These are phyloP conservation scores for Aspergillus floridensis DNA, from an alignment of 2,329 filamentous ascomycete species.

Conservation along the genomic window DNA sequence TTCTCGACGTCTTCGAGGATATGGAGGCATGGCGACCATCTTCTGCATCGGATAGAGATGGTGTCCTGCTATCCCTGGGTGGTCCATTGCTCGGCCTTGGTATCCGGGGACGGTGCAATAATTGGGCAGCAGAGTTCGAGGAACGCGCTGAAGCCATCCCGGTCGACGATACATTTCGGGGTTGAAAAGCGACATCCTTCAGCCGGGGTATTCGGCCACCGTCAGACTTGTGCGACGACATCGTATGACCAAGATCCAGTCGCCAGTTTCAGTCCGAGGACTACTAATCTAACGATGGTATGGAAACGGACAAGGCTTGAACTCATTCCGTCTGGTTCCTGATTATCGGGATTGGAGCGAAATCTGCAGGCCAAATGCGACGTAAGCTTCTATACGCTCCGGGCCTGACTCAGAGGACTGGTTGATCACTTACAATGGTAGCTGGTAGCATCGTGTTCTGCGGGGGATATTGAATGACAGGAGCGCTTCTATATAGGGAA, in stretches of 20 bases:
- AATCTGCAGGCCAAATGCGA: slow-evolving; percentile 6
- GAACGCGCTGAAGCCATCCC: slow-evolving; percentile 21
- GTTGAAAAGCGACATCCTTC: slow-evolving; percentile 24
- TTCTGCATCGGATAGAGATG: slow-evolving; percentile 31
- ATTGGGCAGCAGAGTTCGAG: slow-evolving; percentile 17
- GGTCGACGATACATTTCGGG: slow-evolving; percentile 25
- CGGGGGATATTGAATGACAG: background rate
- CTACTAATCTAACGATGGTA: slow-evolving; percentile 25
- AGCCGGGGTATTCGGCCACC: slow-evolving; percentile 31
- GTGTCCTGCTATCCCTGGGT: slow-evolving; percentile 24
- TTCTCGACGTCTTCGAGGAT: slow-evolving; percentile 19
- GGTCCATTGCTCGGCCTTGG: slow-evolving; percentile 23
- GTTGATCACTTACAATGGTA: slow-evolving; percentile 5
- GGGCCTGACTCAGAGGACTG: background rate
- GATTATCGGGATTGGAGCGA: background rate
- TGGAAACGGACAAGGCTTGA: slow-evolving; percentile 21
- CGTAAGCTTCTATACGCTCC: background rate
- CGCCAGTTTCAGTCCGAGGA: slow-evolving; percentile 29
- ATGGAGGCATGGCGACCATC: slow-evolving; percentile 20
- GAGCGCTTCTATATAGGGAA: background rate
- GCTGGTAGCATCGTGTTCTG: slow-evolving; percentile 5
- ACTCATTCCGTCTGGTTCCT: slow-evolving; percentile 31
- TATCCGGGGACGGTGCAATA: slow-evolving; percentile 28
- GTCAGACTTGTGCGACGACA: slow-evolving; percentile 38
- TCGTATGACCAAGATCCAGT: slow-evolving; percentile 30